Percentiles rank a stretch among this genome's conserved stretches.
Conservation (phyloP, 2,329 filamentous ascomycete genomes). For the Phyllosticta citrichinensis region DNA sequence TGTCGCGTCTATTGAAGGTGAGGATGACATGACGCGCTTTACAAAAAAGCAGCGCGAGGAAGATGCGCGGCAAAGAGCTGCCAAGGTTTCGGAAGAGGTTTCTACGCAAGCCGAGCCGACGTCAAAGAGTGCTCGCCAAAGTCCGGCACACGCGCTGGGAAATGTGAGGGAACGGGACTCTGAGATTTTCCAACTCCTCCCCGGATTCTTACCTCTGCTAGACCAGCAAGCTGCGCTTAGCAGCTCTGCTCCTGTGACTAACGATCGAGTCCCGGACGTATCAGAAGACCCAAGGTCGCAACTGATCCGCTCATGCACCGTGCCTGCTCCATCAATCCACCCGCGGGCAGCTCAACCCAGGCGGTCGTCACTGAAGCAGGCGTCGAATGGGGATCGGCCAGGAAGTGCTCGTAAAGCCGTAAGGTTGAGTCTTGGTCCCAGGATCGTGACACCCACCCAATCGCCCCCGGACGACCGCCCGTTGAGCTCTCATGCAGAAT, state of each 20-base stretch:
- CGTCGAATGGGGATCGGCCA: constrained; percentile 5
- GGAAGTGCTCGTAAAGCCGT: constrained; percentile 9
- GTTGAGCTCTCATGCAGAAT: neutral
- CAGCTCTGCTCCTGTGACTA: constrained; percentile 8
- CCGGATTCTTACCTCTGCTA: constrained; percentile 9
- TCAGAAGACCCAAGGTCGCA: constrained; percentile 2
- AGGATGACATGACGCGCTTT: constrained; percentile 2
- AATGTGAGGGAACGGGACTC: constrained; percentile 8
- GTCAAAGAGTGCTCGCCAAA: neutral
- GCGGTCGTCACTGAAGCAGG: constrained; percentile 8
- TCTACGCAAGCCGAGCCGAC: neutral
- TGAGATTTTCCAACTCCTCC: constrained; percentile 8
- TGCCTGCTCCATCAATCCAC: constrained; percentile 1
- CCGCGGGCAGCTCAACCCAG: constrained; percentile 1
- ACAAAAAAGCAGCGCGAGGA: constrained; percentile 7
- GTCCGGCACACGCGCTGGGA: neutral
- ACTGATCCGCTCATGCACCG: constrained; percentile 5
- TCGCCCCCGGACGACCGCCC: constrained; percentile 4
- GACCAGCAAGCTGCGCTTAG: constrained; percentile 5
- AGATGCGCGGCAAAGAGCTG: constrained; percentile 6
- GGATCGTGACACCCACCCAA: constrained; percentile 9
- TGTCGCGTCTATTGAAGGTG: neutral
- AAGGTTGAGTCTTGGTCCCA: constrained; percentile 5
- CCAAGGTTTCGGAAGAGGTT: constrained; percentile 5
- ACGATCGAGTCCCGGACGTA: neutral